Conservation (phyloP, 2,329 filamentous ascomycete species). For the Neocatenulostroma microsporum region DNA sequence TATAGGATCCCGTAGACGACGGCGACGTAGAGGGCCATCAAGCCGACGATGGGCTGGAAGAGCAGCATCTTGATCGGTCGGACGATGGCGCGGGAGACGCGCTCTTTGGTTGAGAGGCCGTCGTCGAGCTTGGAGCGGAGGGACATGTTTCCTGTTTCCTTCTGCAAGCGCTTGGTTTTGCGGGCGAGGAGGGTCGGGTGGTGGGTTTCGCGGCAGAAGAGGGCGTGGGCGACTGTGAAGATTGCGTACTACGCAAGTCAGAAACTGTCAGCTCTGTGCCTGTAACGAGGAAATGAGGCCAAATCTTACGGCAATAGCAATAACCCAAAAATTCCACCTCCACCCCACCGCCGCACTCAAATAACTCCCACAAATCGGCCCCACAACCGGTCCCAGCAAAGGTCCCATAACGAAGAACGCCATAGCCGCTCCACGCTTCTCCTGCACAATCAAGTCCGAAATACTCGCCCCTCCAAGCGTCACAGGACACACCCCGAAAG, state of each 20-base stretch:
- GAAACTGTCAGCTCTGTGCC: too few relatives aligned
- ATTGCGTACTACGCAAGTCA: too few relatives aligned
- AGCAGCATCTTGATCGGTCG: constrained; percentile 46
- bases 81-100: constrained; percentile 37
- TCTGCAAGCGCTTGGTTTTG: constrained; percentile 38
- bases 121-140: constrained; percentile 32
- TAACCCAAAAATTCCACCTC: constrained; percentile 47
- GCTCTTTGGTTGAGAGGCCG: constrained; percentile 31
- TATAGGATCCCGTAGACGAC: constrained; percentile 38
- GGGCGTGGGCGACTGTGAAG: background rate
- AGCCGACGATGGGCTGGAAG: constrained; percentile 44
- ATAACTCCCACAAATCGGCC: constrained; percentile 45
- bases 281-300: too few relatives aligned
- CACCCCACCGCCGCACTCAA: constrained; percentile 42
- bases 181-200: constrained; percentile 39
- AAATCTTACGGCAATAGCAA: constrained; percentile 31
- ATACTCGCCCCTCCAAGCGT: constrained; percentile 16
- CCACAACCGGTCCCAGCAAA: constrained; percentile 33
- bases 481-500: constrained; percentile 36
- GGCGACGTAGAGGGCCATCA: constrained; percentile 40
- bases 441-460: constrained; percentile 12
- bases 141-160: constrained; percentile 40
- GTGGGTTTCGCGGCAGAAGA: constrained; percentile 47
- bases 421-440: constrained; percentile 14
- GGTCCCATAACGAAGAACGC: constrained; percentile 18